Evolutionary conservation across 208 protist species (phyloP), one percentile per base, ranked within the genome.

Genomic region (Kentomonas sorsogonicus): DNA sequence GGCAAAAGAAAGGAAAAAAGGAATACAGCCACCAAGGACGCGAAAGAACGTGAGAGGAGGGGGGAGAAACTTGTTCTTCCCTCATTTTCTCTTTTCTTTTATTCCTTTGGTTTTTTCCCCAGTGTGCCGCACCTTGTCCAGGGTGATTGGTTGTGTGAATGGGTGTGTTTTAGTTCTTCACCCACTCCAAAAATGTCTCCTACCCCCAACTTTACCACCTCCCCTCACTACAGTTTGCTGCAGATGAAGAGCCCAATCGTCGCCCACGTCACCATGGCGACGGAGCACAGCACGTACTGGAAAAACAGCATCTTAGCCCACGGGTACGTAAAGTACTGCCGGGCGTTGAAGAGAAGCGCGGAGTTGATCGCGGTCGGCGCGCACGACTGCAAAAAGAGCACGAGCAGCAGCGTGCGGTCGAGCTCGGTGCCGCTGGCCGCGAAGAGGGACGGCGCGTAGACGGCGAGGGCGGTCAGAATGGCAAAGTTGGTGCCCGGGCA

Each of bases 281-380:
- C 10, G 0, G 68, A 75, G 63, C 74, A 87, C 5, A 74, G 53
- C 1, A 83, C 33, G 66, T 93, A 90, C 69, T 88, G 81, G 38
- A 83, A 84, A 41, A 91, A 83, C 5, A 93, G 72, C 83, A 91
- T 86, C 55, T 78, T 86, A 0, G 82, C 63, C 79, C 80, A 91
- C 25, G 54, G 63, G 16, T 69, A 79, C 18, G 69, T 72, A 77
- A 89, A 88, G 57, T 78, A 93, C 25, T 81, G 67, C 11, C 58
- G 55, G 0, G 63, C 44, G 52, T 79, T 83, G 61, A 87, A 93
- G 34, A 91, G 53, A 29, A 93, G 60, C 0, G 76, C 64, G 58
- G 67, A 83, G 71, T 89, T 88, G 50, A 93, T 85, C 15, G 86
- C 86, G 0, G 83, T 81, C n/a, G 86, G 86, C 10, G 77, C 66